These are phyloP conservation scores for Mycena kentingensis DNA, from an alignment of 768 basidiomycete genomes.

Conservation along the genomic window DNA sequence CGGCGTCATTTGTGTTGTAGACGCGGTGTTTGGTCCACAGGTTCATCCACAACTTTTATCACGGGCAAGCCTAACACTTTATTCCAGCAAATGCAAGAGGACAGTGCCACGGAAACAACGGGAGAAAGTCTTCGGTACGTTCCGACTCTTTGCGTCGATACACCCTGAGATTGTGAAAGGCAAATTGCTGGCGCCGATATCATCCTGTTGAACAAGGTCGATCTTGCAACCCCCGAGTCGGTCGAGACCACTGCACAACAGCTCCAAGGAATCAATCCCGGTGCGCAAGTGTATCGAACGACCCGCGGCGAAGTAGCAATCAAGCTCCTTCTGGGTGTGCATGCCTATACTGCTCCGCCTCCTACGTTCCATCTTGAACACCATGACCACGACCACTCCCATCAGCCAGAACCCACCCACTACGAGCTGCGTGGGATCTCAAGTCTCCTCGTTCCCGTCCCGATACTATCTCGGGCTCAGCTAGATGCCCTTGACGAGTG, in stretches of 20 bases:
- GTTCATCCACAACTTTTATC: constrained; percentile 22
- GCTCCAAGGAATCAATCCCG: constrained; percentile 79
- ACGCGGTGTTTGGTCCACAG: constrained; percentile 76
- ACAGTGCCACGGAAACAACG: constrained; percentile 56
- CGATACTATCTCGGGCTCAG: constrained; percentile 51
- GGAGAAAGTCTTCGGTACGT: constrained; percentile 81
- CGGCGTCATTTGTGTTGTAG: constrained; percentile 91
- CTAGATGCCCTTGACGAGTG: constrained; percentile 69
- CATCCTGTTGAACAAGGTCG: constrained; percentile 88
- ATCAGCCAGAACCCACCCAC: constrained; percentile 47
- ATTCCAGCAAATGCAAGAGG: constrained; percentile 83
- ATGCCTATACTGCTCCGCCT: constrained; percentile 69
- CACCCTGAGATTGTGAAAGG: constrained; percentile 42
- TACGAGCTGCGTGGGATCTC: constrained; percentile 83
- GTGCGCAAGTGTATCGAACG: constrained; percentile 73
- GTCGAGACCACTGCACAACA: constrained; percentile 54
- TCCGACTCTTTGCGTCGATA: not conserved
- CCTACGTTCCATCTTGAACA: constrained; percentile 36
- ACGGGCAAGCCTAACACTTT: constrained; percentile 7
- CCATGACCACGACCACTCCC: constrained; percentile 33
- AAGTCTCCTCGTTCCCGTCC: constrained; percentile 71
- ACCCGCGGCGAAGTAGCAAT: constrained; percentile 74
- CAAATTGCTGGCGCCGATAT: constrained; percentile 95
- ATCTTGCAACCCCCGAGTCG: constrained; percentile 57
- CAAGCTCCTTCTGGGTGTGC: constrained; percentile 72